Conservation (phyloP, 805 yeast species). For the Isabelozyma pseudorhagii region DNA sequence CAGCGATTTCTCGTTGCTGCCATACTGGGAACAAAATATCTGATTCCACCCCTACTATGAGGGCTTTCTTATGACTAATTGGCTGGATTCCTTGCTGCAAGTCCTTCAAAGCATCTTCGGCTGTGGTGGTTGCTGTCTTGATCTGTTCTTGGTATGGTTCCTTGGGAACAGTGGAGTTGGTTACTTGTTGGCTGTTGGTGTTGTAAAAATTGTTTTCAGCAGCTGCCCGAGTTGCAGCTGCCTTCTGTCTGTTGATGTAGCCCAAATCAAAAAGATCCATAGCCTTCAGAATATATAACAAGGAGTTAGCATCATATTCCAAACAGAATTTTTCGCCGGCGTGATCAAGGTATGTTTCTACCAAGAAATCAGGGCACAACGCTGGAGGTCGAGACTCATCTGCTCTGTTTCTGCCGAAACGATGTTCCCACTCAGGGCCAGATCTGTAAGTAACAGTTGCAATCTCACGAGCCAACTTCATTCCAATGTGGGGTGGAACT, state of each 20-base stretch:
- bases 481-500: conserved; percentile 89
- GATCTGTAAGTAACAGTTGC: conserved; percentile 93
- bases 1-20: conserved; percentile 85
- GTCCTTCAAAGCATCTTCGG: conserved; percentile 59
- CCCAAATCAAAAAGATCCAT: conserved; percentile 93
- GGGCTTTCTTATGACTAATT: conserved; percentile 59
- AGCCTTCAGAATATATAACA: conserved; percentile 84
- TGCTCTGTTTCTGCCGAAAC: conserved; percentile 86
- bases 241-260: conserved; percentile 39
- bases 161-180: conserved; percentile 36
- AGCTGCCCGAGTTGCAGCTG: conserved; percentile 36
- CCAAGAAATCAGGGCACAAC: conserved; percentile 86
- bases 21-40: conserved; percentile 90
- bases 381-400: conserved; percentile 80
- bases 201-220: conserved; percentile 26
- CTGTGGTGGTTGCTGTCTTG: conserved; percentile 41
- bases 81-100: conserved; percentile 61
- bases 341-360: conserved; percentile 90
- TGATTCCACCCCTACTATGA: conserved; percentile 89
- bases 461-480: conserved; percentile 90
- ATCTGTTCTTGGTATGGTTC: conserved; percentile 56
- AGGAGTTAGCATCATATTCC: conserved; percentile 88
- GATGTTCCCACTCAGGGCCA: conserved; percentile 95
- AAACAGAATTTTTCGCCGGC: conserved; percentile 92
- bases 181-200: conserved; percentile 2